Evolutionary conservation across 1,139 yeast species (phyloP), one percentile per base, ranked within the genome.

Genomic region (Yamadazyma siamensis): DNA sequence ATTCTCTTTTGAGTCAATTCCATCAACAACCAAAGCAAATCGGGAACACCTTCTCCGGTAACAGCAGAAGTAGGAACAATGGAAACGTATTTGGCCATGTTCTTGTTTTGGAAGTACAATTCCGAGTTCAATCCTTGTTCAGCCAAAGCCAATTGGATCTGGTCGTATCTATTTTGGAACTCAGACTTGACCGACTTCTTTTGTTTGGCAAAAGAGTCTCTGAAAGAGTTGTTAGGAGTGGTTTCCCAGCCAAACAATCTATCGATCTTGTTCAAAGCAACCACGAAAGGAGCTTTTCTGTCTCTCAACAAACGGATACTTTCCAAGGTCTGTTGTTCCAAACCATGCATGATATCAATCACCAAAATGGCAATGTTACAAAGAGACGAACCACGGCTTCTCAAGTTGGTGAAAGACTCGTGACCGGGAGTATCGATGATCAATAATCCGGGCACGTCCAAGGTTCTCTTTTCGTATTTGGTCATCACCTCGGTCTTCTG

Each of bases 11-110:
- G 97, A 15, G 98, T 91, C 52, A 94, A 76, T 61, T 91, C 97
- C 49, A 94, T 75, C 55, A 94, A 73, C 59, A 94, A 76, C 91
- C 96, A 89, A 55, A 94, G 78, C 65, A 94, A 75, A 77, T 94
- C 99, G 28, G 99, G 98, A 48, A 94, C 94, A 82, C 99, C 99
- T 65, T 94, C 99, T 61, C 98, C 99, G 17, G 97, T 89, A 28
- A 89, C 94, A 36, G 99, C 98, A 39, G 97, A 89, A 10, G 98
- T 91, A 47, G 99, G 98, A 33, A 94, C 96, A 50, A 94, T 82
- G 22, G 97, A 88, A 37, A 94, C 98, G 52, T 82, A 86, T 59
- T 86, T 86, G 37, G 96, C 67, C 75, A 91, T 70, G 65, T 89
- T 91, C 62, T 84, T 85, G 74, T 94, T 94, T 61, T 91, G 87